A percentile compares a stretch with the other conserved stretches of the same genome.
These are phyloP conservation scores for Daphne laureola DNA, from an alignment of 441 rosid species.

Conservation along the genomic window DNA sequence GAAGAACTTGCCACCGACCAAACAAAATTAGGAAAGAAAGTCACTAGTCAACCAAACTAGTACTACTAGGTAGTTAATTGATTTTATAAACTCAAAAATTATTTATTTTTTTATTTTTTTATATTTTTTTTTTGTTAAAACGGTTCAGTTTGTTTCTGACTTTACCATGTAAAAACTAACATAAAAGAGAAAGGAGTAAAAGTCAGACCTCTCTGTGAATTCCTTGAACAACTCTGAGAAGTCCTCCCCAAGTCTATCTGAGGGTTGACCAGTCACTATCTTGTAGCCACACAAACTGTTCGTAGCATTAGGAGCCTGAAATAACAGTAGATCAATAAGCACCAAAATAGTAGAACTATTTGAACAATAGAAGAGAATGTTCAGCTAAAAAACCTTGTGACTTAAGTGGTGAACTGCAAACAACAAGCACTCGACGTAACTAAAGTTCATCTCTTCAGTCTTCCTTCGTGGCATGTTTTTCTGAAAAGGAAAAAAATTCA, in stretches of 20 bases:
- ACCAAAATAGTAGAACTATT: background rate
- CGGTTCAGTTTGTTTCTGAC: background rate
- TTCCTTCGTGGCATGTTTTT: conserved; percentile 86
- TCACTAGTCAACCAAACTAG: too few relatives aligned
- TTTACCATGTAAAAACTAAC: conserved; percentile 3
- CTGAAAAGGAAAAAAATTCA: conserved; percentile 27
- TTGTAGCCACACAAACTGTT: conserved; percentile 92
- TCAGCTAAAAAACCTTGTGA: conserved; percentile 41
- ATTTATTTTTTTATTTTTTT: too few relatives aligned
- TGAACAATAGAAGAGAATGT: conserved; percentile 10
- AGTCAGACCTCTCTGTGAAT: conserved; percentile 66
- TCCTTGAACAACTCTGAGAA: conserved; percentile 83
- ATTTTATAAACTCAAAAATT: too few relatives aligned
- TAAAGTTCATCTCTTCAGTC: conserved; percentile 90
- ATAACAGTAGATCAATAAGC: conserved; percentile 21
- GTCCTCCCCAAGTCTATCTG: conserved; percentile 97
- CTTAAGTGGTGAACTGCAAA: conserved; percentile 86
- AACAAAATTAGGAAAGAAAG: background rate
- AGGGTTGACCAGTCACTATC: conserved; percentile 99
- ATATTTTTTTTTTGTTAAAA: too few relatives aligned
- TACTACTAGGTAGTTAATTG: too few relatives aligned
- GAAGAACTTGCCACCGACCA: conserved; percentile 2
- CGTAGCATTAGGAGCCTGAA: conserved; percentile 93
- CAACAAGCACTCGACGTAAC: conserved; percentile 85
- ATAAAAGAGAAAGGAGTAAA: background rate